Base-by-base conservation (phyloP, 2,329 filamentous ascomycete genomes). In the Blastomyces parvus region DNA sequence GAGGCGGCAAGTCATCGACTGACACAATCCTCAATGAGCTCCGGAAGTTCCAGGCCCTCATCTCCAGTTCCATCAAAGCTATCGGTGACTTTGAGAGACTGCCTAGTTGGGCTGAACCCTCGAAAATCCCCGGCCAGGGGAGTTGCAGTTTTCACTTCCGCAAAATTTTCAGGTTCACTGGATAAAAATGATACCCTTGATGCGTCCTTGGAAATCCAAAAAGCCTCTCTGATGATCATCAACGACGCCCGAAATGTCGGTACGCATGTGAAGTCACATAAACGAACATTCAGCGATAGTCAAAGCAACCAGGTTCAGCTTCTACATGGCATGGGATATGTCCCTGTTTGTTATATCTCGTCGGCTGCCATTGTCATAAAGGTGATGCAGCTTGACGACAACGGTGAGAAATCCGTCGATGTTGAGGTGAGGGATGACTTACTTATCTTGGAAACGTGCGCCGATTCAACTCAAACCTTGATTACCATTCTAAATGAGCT, bases 391-490 rank as follows among this genome's bases (percentile, higher is more conserved):
- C 79, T 82, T 50, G 80, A 80, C 2, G 79, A 79, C 1, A 82
- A 86, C 44, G 84, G 82, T 0, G 81, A 86, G 38, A 88, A 87
- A 66, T 83, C 85, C 50, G 76, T 97, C 17, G 88, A 94, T 68
- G 82, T 97, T 0, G 90, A 96, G 66, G 79, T 97, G 57, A 86
- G 86, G 65, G 92, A 96, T 70, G 88, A 96, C 67, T 81, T 99
- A 1, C 81, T 99, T 61, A 87, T 99, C 42, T 78, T 99, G 7
- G 94, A 99, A 75, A 95, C 92, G 0, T 99, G 95, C 70, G 94
- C 94, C 38, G 94, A 99, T 75, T 99, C 94, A 1, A 97, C 91
- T 0, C 91, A 97, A 73, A 99, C 94, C 0, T 81, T 99, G 17
- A 88, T 96, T 61, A 82, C 84, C 1, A 83, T 96, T 52, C 78